Conservation (phyloP, 192 early-diverging fungal species). For the Podila epigama region DNA sequence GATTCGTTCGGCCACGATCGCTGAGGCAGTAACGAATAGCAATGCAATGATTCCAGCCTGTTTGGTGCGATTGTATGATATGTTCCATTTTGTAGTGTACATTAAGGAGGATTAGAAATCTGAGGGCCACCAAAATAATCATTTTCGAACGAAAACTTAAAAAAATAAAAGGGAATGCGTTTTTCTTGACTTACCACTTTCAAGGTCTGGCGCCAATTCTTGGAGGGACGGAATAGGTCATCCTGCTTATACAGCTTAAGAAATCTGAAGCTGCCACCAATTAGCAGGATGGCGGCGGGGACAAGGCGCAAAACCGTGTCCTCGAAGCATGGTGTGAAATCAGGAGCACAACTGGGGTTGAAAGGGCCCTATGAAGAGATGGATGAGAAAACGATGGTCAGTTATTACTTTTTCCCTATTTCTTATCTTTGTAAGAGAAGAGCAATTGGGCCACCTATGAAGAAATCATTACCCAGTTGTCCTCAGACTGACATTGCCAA, state of each 20-base stretch:
- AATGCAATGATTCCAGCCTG: slow-evolving; percentile 21
- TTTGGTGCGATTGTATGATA: background rate
- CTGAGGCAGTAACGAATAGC: background rate
- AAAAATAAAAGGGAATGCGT: background rate
- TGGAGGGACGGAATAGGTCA: slow-evolving; percentile 9
- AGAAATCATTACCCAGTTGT: slow-evolving; percentile 10
- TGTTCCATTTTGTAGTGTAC: background rate
- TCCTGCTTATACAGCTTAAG: slow-evolving; percentile 6
- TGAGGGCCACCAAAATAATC: slow-evolving; percentile 7
- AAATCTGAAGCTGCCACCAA: slow-evolving; percentile 18
- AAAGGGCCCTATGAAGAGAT: slow-evolving; percentile 43
- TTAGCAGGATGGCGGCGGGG: slow-evolving; percentile 12
- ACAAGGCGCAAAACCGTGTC: slow-evolving; percentile 24
- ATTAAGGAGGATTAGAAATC: background rate
- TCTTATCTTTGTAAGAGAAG: background rate
- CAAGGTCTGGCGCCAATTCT: slow-evolving; percentile 22
- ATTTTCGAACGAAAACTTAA: background rate
- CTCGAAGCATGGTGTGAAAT: slow-evolving; percentile 54
- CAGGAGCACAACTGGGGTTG: slow-evolving; percentile 34
- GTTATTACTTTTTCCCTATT: background rate
- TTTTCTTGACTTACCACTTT: slow-evolving; percentile 27
- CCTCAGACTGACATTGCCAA: slow-evolving; percentile 37
- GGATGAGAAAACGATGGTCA: background rate
- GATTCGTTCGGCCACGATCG: background rate
- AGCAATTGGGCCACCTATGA: background rate